phyloP scores from a whole-genome alignment of 768 basidiomycete genomes.

The Coprinellus micaceus region DNA sequence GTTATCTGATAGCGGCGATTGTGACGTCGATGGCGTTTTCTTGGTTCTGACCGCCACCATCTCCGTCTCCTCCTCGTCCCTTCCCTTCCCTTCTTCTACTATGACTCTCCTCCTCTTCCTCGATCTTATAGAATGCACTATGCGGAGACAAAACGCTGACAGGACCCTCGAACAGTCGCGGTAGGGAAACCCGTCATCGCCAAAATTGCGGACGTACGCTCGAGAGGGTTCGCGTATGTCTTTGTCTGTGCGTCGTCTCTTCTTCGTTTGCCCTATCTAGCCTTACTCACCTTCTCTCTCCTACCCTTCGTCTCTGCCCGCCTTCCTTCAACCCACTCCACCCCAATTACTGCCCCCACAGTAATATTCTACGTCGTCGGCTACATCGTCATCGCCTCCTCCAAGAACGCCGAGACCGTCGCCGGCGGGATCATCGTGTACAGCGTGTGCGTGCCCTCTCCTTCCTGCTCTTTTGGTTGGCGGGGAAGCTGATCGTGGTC shows the following conservation, averaged over 20 bases:
- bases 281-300: no score
- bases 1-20: no score
- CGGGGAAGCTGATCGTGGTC: no score
- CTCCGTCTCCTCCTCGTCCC: no score
- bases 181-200: conserved; percentile 68
- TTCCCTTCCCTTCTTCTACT: no score
- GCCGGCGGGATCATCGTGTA: conserved; percentile 58
- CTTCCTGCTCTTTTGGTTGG: conserved; percentile 18
- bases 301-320: background rate
- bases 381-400: conserved; percentile 52
- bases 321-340: background rate
- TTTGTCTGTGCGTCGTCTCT: conserved; percentile 46
- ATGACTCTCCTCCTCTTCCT: no score
- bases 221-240: conserved; percentile 61
- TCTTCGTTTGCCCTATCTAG: background rate
- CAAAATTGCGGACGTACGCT: conserved; percentile 68
- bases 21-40: no score
- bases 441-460: conserved; percentile 38
- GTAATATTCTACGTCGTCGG: conserved; percentile 60
- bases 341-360: conserved; percentile 9
- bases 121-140: no score
- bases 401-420: conserved; percentile 40
- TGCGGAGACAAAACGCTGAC: no score
- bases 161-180: conserved; percentile 27
- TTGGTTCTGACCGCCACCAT: no score